Percentiles rank a stretch among this genome's conserved stretches.
Evolutionary conservation across 129 eudicot species (phyloP).

Genomic region (Gnaphalium uliginosum): DNA sequence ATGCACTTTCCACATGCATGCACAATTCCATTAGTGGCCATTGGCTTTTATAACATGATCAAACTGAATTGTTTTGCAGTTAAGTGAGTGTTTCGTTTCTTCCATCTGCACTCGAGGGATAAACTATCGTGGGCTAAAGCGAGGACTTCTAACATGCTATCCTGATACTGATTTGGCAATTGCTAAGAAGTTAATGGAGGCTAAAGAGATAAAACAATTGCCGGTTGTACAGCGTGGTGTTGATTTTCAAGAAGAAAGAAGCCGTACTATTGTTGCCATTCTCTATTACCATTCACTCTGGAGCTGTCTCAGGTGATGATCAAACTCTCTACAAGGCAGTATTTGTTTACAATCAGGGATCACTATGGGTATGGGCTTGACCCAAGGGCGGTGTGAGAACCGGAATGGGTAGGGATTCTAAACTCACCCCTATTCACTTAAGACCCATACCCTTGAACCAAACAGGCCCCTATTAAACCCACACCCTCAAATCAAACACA

Average conservation of each 20-base stretch:
- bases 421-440: too few species aligned
- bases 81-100: constrained; percentile 56
- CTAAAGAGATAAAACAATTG: constrained; percentile 84
- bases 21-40: not conserved
- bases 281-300: constrained; percentile 72
- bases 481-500: too few species aligned
- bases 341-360: too few species aligned
- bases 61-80: constrained; percentile 49
- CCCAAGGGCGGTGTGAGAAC: too few species aligned
- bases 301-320: constrained; percentile 67
- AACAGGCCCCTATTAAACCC: too few species aligned
- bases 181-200: constrained; percentile 94
- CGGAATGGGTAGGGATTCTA: too few species aligned
- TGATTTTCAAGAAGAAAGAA: constrained; percentile 63
- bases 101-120: constrained; percentile 79
- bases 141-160: constrained; percentile 89
- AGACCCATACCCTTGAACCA: too few species aligned
- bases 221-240: constrained; percentile 77
- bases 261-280: constrained; percentile 57
- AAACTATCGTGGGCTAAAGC: constrained; percentile 73
- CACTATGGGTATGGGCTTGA: too few species aligned
- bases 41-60: constrained; percentile 2
- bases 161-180: constrained; percentile 90
- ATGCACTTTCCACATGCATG: not conserved
- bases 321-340: too few species aligned